phyloP scores from a whole-genome alignment of 768 basidiomycete genomes.

The Mycena floridula region DNA sequence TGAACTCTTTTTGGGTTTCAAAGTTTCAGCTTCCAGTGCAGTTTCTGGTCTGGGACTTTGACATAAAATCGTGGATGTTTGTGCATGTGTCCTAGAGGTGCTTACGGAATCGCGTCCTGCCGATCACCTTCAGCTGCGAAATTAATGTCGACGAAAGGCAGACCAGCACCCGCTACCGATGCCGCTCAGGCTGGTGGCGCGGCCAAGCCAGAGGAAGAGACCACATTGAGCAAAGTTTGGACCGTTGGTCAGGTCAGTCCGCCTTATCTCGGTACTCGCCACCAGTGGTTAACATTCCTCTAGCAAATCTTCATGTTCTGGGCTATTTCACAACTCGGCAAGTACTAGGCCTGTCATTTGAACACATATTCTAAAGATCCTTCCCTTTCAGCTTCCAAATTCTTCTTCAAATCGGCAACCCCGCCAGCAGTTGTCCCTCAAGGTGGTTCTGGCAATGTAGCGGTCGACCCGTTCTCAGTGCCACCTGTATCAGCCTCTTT shows the following conservation, averaged over 20 bases:
- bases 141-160: too few species aligned
- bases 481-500: slow-evolving; percentile 49
- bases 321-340: slow-evolving; percentile 62
- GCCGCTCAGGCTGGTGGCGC: too few species aligned
- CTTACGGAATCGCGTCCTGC: not conserved
- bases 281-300: slow-evolving; percentile 5
- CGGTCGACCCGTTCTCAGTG: slow-evolving; percentile 38
- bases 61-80: not conserved
- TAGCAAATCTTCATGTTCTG: slow-evolving; percentile 70
- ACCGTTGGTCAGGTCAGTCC: slow-evolving; percentile 35
- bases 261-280: not conserved
- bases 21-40: too few species aligned
- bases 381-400: slow-evolving; percentile 19
- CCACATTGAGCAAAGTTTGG: slow-evolving; percentile 30
- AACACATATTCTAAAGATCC: not conserved
- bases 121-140: too few species aligned
- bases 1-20: too few species aligned
- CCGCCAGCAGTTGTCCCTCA: slow-evolving; percentile 19
- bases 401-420: slow-evolving; percentile 22
- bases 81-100: not conserved
- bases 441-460: slow-evolving; percentile 13
- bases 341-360: slow-evolving; percentile 10
- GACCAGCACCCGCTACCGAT: too few species aligned
- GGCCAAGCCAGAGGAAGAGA: slow-evolving; percentile 3
- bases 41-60: too few species aligned